phyloP scores from a whole-genome alignment of 129 eudicot genomes.

The Chrysanthemum seticuspe region DNA sequence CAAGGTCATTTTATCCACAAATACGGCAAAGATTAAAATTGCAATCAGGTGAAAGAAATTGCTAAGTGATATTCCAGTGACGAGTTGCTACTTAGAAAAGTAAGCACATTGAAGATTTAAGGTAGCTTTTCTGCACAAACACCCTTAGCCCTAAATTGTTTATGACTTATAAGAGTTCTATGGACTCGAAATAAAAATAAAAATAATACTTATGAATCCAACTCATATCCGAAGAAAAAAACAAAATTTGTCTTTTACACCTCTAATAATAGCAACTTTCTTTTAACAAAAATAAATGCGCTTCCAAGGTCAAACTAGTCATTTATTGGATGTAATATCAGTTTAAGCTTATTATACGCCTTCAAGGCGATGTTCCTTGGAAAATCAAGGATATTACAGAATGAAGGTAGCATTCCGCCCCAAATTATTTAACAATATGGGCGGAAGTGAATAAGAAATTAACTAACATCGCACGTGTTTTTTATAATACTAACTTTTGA shows the following conservation, averaged over 20 bases:
- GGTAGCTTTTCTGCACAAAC: no score
- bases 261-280: background rate
- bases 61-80: background rate
- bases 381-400: background rate
- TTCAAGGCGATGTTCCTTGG: background rate
- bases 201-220: background rate
- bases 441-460: no score
- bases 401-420: background rate
- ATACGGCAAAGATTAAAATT: background rate
- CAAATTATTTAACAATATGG: background rate
- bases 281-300: background rate
- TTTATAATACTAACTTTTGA: no score
- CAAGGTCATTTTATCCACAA: slow-evolving; percentile 6
- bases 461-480: no score
- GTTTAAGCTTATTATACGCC: background rate
- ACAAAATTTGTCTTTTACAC: background rate
- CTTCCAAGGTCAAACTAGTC: background rate
- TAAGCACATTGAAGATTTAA: no score
- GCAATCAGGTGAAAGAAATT: background rate
- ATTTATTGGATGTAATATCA: background rate
- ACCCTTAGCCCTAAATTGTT: background rate
- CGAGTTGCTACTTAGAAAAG: background rate
- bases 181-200: background rate
- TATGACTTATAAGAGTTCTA: background rate
- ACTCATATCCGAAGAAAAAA: background rate